Base-by-base conservation (phyloP, 768 basidiomycete species). In the Boletus coccyginus region DNA sequence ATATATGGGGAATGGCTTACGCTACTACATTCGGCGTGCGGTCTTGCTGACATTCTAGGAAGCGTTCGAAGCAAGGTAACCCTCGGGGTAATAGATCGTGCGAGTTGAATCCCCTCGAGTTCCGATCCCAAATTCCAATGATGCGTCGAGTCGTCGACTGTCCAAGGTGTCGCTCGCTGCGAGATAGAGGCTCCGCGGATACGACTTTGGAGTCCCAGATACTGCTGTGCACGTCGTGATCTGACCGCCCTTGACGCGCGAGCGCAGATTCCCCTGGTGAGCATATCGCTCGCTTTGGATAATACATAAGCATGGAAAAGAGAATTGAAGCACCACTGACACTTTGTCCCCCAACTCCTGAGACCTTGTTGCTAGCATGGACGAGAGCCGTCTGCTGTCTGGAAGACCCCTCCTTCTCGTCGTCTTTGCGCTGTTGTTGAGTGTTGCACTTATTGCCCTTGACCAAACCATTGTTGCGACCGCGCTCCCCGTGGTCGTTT, bases 391-490 rank as follows among this genome's bases (percentile, higher is more conserved):
- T 39, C 41, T 62, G n/a, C n/a, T 62, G 17, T 47, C 49, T 2
- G 58, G 58, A 19, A 53, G 39, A 46, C 33, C 39, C 14, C 45
- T 56, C 11, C 6, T 58, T 5, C 35, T 53, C 21, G 11, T 58
- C 24, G n/a, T 56, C 43, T 12, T 45, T 36, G 57, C 57, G 17
- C 42, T 61, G n/a, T 29, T 55, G 21, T 21, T 56, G 54, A 58
- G 52, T 17, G 13, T 63, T 21, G 42, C 43, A 7, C 57, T 63
- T 12, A 56, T 56, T 16, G 60, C 60, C 35, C 49, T 59, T 6
- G 56, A 63, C 36, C 56, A 55, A 0, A 86, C 83, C 0, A 82
- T 89, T n/a, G 83, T 86, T 8, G 68, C 79, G 21, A 78, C 79
- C 1, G 88, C 88, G 66, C 75, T 84, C 47, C 81, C 86, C 0